A percentile compares a stretch with the other conserved stretches of the same genome.
These are phyloP conservation scores for Alternaria triticina DNA, from an alignment of 2,329 filamentous ascomycete species.

Conservation along the genomic window DNA sequence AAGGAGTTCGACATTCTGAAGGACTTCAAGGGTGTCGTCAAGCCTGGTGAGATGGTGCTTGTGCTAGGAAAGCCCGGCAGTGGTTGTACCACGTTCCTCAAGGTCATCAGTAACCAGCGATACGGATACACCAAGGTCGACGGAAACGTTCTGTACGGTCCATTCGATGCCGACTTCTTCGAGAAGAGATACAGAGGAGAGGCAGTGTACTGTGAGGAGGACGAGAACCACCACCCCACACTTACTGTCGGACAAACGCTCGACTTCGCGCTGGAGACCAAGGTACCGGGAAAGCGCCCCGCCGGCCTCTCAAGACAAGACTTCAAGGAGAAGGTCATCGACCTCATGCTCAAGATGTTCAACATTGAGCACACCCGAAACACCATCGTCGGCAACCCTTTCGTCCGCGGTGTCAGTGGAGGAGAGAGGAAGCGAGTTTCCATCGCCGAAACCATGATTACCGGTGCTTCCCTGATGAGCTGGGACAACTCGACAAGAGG, in stretches of 20 bases:
- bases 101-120: slow-evolving; percentile 62
- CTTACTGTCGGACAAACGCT: slow-evolving; percentile 88
- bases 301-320: slow-evolving; percentile 73
- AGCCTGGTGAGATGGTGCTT: slow-evolving; percentile 85
- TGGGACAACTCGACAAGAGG: slow-evolving; percentile 63
- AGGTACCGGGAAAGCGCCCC: slow-evolving; percentile 81
- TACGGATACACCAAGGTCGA: slow-evolving; percentile 65
- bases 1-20: slow-evolving; percentile 76
- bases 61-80: slow-evolving; percentile 78
- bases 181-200: slow-evolving; percentile 76
- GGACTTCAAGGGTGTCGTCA: slow-evolving; percentile 65
- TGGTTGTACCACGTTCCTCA: slow-evolving; percentile 63
- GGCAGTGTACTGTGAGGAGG: slow-evolving; percentile 84
- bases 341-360: slow-evolving; percentile 85
- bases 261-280: slow-evolving; percentile 82
- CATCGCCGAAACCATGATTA: slow-evolving; percentile 82
- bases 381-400: slow-evolving; percentile 83
- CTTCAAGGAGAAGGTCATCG: slow-evolving; percentile 78
- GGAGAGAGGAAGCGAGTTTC: slow-evolving; percentile 81
- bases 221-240: slow-evolving; percentile 84
- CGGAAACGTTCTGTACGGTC: slow-evolving; percentile 79
- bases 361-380: slow-evolving; percentile 88
- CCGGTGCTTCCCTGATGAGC: slow-evolving; percentile 71
- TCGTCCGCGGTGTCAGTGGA: slow-evolving; percentile 77
- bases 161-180: slow-evolving; percentile 74